phyloP scores from a whole-genome alignment of 495 filamentous ascomycete genomes.

The Hypoxylon cercidicola region DNA sequence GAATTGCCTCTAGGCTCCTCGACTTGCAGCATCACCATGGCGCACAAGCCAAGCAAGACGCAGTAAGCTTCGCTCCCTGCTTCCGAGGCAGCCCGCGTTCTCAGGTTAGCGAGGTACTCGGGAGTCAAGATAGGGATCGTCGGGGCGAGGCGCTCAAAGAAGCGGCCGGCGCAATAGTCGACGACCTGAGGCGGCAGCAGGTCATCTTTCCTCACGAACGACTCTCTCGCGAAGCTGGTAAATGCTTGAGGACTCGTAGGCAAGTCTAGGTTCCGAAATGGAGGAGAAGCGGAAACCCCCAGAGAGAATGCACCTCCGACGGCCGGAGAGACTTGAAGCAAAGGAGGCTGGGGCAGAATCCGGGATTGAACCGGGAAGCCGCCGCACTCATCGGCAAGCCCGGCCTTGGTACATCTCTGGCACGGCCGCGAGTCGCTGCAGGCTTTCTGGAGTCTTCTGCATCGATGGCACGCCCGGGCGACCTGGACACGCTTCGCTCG shows the following conservation, averaged over 20 bases:
- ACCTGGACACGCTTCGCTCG: conserved; percentile 42
- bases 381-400: conserved; percentile 41
- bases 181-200: conserved; percentile 33
- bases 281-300: conserved; percentile 14
- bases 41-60: conserved; percentile 48
- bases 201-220: conserved; percentile 22
- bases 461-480: conserved; percentile 45
- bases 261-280: conserved; percentile 10
- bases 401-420: conserved; percentile 40
- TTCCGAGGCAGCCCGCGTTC: conserved; percentile 30
- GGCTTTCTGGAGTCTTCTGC: conserved; percentile 44
- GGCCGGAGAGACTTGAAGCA: neutral
- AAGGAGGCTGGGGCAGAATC: conserved; percentile 8
- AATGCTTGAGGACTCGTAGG: conserved; percentile 35
- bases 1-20: conserved; percentile 34
- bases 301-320: conserved; percentile 1
- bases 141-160: conserved; percentile 53
- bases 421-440: conserved; percentile 49
- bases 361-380: conserved; percentile 8
- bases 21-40: conserved; percentile 50
- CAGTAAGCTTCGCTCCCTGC: conserved; percentile 45
- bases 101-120: conserved; percentile 43
- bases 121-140: conserved; percentile 53
- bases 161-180: conserved; percentile 50
- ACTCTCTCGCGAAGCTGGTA: conserved; percentile 35